A percentile compares a stretch with the other conserved stretches of the same genome.
Conservation (phyloP, 805 yeast genomes). For the Lipomyces yamadae region DNA sequence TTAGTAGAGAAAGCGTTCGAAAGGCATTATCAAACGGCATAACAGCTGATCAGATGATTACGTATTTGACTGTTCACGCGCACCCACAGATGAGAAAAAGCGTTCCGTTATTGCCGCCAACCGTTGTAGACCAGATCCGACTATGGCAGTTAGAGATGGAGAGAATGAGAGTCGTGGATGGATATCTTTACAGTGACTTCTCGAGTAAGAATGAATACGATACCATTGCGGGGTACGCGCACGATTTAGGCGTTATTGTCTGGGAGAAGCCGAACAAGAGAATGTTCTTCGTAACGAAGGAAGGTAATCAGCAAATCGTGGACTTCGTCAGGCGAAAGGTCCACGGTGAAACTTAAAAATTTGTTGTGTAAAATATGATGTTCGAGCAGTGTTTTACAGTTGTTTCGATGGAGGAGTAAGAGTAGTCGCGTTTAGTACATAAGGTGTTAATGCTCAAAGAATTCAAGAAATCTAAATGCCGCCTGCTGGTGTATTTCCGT, state of each 20-base stretch:
- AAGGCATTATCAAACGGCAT: constrained; percentile 85
- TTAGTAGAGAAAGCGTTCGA: constrained; percentile 90
- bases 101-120: constrained; percentile 81
- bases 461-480: too few relatives aligned
- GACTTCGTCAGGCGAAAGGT: constrained; percentile 73
- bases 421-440: too few relatives aligned
- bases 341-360: constrained; percentile 7
- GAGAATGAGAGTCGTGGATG: constrained; percentile 83
- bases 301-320: constrained; percentile 87
- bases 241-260: constrained; percentile 86
- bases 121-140: constrained; percentile 94
- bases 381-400: background rate
- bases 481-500: too few relatives aligned
- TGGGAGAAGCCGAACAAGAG: constrained; percentile 78
- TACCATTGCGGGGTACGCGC: constrained; percentile 72
- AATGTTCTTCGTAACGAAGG: constrained; percentile 83
- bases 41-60: constrained; percentile 91
- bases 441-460: too few relatives aligned
- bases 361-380: background rate
- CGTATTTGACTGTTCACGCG: constrained; percentile 87
- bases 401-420: too few relatives aligned
- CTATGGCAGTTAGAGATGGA: constrained; percentile 97
- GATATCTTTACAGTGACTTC: constrained; percentile 87
- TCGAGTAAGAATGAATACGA: constrained; percentile 76
- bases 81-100: constrained; percentile 84